Conservation (phyloP, 1,139 yeast genomes). For the Candida labiduridarum region DNA sequence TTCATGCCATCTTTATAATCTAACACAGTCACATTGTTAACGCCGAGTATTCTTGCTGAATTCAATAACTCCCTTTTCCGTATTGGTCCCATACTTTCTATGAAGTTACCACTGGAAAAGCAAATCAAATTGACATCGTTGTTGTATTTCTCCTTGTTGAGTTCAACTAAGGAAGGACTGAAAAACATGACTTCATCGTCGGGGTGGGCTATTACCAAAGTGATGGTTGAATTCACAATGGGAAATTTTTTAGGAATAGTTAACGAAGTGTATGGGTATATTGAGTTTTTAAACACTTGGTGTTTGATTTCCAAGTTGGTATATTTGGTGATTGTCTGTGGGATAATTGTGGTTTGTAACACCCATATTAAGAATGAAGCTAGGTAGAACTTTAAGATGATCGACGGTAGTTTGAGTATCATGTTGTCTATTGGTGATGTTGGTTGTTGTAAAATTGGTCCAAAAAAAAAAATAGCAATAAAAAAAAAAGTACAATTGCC, state of each 20-base stretch:
- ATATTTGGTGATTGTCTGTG: constrained; percentile 37
- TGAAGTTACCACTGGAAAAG: constrained; percentile 71
- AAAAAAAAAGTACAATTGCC: not conserved
- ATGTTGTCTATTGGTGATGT: not conserved
- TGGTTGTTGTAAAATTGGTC: constrained; percentile 1
- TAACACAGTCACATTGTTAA: constrained; percentile 51
- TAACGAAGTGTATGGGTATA: constrained; percentile 42
- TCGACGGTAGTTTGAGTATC: constrained; percentile 19
- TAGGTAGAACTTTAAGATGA: constrained; percentile 20
- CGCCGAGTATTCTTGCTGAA: constrained; percentile 62
- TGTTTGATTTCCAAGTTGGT: constrained; percentile 30
- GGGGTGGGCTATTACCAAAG: constrained; percentile 86
- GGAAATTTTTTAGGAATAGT: constrained; percentile 39
- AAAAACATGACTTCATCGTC: constrained; percentile 99
- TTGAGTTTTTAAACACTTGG: constrained; percentile 22
- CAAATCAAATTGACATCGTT: constrained; percentile 66
- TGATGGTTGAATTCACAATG: constrained; percentile 39
- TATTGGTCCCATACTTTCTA: constrained; percentile 65
- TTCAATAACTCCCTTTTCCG: constrained; percentile 60
- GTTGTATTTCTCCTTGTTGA: constrained; percentile 48
- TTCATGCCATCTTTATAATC: constrained; percentile 75
- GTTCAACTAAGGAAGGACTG: constrained; percentile 70
- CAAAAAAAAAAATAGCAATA: not conserved
- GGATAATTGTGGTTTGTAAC: constrained; percentile 41
- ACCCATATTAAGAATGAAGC: constrained; percentile 41